phyloP scores from a whole-genome alignment of 805 yeast genomes.

The Myxozyma mucilagina region DNA sequence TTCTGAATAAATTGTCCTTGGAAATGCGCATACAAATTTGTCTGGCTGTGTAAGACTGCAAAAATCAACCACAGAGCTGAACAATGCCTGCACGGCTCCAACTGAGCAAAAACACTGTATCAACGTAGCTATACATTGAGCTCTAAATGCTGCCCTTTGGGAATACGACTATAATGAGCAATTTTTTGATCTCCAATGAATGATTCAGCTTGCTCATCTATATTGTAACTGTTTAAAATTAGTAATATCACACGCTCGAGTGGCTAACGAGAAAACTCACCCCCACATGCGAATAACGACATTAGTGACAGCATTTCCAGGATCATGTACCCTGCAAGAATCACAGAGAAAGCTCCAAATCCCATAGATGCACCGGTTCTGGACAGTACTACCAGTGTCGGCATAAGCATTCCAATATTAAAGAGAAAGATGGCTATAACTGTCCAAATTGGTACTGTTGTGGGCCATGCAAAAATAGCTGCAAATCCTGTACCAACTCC shows the following conservation, averaged over 20 bases:
- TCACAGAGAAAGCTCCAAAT: conserved; percentile 38
- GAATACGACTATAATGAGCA: conserved; percentile 52
- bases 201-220: conserved; percentile 64
- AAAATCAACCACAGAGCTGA: conserved; percentile 11
- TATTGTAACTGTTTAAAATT: conserved; percentile 44
- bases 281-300: conserved; percentile 54
- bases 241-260: neutral
- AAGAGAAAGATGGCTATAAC: conserved; percentile 39
- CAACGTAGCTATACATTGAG: conserved; percentile 34
- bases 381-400: conserved; percentile 39
- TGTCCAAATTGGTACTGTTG: conserved; percentile 42
- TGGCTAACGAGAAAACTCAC: neutral
- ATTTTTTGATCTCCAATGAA: conserved; percentile 57
- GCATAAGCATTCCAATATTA: conserved; percentile 36
- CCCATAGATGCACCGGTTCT: conserved; percentile 45
- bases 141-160: conserved; percentile 48
- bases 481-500: conserved; percentile 50
- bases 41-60: conserved; percentile 18
- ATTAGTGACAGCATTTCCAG: conserved; percentile 56
- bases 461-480: conserved; percentile 39
- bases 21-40: conserved; percentile 16
- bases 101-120: conserved; percentile 13
- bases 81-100: conserved; percentile 20
- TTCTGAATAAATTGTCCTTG: conserved; percentile 19
- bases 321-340: conserved; percentile 35